Conservation (phyloP, 768 basidiomycete species). For the Suillus subalutaceus region DNA sequence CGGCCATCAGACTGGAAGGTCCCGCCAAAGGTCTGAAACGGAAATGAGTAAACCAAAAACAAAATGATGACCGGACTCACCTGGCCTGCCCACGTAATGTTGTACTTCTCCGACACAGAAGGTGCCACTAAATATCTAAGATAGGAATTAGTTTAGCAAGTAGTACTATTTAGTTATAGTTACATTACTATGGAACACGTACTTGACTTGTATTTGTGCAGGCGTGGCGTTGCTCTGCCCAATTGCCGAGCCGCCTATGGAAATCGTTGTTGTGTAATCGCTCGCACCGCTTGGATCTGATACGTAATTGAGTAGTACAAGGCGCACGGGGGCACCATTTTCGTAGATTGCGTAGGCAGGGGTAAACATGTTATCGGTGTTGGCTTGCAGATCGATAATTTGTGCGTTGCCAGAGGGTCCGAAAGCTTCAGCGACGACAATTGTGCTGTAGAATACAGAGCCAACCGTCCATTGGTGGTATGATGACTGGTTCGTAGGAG, state of each 20-base stretch:
- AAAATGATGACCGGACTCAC: constrained; percentile 21
- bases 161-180: too few relatives aligned
- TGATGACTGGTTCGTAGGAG: constrained; percentile 43
- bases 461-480: constrained; percentile 43
- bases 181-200: constrained; percentile 1
- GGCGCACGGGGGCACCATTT: constrained; percentile 47
- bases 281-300: constrained; percentile 43
- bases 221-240: constrained; percentile 20
- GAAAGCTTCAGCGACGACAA: constrained; percentile 41
- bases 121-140: constrained; percentile 38
- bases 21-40: constrained; percentile 27
- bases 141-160: background rate
- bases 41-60: background rate
- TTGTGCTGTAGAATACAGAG: constrained; percentile 42
- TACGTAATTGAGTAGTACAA: constrained; percentile 54
- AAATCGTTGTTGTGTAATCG: constrained; percentile 39
- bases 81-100: constrained; percentile 55
- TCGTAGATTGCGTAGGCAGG: constrained; percentile 70
- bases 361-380: constrained; percentile 31
- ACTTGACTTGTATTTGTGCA: constrained; percentile 36
- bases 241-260: constrained; percentile 30
- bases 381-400: constrained; percentile 38
- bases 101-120: constrained; percentile 43
- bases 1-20: constrained; percentile 31
- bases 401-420: constrained; percentile 37